Evolutionary conservation across 495 filamentous ascomycete species (phyloP).

Genomic region (Podospora anserina): DNA sequence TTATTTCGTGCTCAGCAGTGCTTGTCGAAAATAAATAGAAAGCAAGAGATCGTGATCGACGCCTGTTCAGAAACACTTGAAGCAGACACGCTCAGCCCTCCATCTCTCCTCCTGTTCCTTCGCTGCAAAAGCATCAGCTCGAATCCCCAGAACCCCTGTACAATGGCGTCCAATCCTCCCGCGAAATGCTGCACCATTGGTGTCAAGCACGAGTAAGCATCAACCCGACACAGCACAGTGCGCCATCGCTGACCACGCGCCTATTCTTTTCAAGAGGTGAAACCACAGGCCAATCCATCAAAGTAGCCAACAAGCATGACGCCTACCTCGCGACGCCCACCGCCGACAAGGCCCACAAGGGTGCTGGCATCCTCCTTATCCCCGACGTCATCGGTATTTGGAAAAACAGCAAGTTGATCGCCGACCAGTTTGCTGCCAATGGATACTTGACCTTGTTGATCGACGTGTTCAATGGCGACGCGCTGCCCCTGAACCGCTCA

Average conservation of each 20-base stretch:
- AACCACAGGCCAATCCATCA: conserved; percentile 42
- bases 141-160: neutral
- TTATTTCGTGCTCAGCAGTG: too few species aligned
- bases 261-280: conserved; percentile 23
- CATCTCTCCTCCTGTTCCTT: neutral
- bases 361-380: conserved; percentile 54
- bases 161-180: conserved; percentile 38
- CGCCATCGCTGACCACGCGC: neutral
- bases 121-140: neutral
- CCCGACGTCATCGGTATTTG: conserved; percentile 71
- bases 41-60: neutral
- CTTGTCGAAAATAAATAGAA: neutral
- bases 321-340: conserved; percentile 51
- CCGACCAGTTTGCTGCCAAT: conserved; percentile 78
- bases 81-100: too few species aligned
- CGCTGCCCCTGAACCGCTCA: conserved; percentile 54
- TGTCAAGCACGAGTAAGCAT: conserved; percentile 32
- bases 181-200: conserved; percentile 37
- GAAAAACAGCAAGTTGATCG: conserved; percentile 73
- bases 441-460: conserved; percentile 75
- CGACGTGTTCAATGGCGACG: conserved; percentile 75
- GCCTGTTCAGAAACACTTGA: neutral
- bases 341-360: conserved; percentile 42
- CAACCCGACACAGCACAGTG: neutral
- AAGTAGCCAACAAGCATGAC: conserved; percentile 43